Conservation (phyloP, 139 green algal species). For the Coelastrella sp. region DNA sequence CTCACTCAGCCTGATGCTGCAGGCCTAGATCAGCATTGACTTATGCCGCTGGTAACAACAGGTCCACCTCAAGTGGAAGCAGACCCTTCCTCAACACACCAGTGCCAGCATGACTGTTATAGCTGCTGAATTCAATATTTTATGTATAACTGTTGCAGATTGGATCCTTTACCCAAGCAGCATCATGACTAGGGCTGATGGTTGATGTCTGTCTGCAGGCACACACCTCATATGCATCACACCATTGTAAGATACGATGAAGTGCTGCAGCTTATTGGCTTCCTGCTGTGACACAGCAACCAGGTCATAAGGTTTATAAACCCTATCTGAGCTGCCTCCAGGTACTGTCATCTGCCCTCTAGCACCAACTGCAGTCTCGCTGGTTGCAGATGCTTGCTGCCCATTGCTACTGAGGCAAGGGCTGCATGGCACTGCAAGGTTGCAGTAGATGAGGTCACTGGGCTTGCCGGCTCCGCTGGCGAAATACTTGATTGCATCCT, state of each 20-base stretch:
- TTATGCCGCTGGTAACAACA: too few relatives aligned
- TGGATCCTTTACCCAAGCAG: too few relatives aligned
- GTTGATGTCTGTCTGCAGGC: not conserved
- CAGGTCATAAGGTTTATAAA: constrained; percentile 24
- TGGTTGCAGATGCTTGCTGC: not conserved
- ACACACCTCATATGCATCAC: constrained; percentile 36
- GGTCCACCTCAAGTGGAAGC: too few relatives aligned
- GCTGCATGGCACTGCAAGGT: not conserved
- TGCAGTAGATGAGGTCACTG: constrained; percentile 33
- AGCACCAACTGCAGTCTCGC: not conserved
- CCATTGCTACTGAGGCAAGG: not conserved
- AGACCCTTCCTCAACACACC: too few relatives aligned
- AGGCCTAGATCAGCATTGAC: too few relatives aligned
- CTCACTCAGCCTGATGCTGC: too few relatives aligned
- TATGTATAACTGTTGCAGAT: too few relatives aligned
- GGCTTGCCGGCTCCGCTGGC: constrained; percentile 17
- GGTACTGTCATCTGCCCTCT: not conserved
- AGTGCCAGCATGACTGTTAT: too few relatives aligned
- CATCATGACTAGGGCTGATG: too few relatives aligned
- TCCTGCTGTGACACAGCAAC: constrained; percentile 5
- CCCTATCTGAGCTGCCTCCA: not conserved
- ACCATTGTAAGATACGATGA: constrained; percentile 23
- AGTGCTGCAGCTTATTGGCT: constrained; percentile 23
- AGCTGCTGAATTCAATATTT: too few relatives aligned
- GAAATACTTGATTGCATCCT: constrained; percentile 14